Percentiles rank a stretch among this genome's conserved stretches.
phyloP scores from a whole-genome alignment of 371 early-diverging fungal genomes.

The Apophysomyces elegans region DNA sequence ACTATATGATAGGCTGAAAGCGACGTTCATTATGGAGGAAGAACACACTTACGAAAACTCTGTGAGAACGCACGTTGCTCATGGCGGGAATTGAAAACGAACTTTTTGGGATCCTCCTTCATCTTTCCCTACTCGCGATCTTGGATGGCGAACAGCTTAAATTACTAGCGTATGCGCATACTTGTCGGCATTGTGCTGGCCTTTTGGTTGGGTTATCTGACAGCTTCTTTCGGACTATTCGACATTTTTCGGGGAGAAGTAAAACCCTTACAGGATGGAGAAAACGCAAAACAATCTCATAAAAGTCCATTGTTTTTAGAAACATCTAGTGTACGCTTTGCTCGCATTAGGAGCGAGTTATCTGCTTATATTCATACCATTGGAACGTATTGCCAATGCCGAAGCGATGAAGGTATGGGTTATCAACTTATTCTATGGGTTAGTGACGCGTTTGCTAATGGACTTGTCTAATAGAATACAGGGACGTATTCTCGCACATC shows the following conservation, averaged over 20 bases:
- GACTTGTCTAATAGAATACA: constrained; percentile 17
- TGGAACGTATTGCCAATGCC: constrained; percentile 26
- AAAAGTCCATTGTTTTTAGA: constrained; percentile 5
- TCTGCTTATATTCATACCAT: constrained; percentile 23
- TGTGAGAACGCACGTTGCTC: too few relatives aligned
- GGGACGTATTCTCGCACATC: constrained; percentile 29
- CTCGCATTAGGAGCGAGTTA: constrained; percentile 14
- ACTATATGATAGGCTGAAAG: too few relatives aligned
- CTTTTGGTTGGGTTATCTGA: constrained; percentile 30
- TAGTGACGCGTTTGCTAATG: background rate
- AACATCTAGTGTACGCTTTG: constrained; percentile 16
- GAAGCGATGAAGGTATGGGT: constrained; percentile 16
- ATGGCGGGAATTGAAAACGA: too few relatives aligned
- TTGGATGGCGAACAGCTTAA: constrained; percentile 1
- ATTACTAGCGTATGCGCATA: constrained; percentile 23
- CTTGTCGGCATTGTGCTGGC: constrained; percentile 26
- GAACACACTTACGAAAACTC: too few relatives aligned
- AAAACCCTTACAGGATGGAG: background rate
- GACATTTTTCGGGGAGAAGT: constrained; percentile 20
- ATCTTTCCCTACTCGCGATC: background rate
- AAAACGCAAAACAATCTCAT: background rate
- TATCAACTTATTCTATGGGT: background rate
- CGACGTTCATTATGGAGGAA: too few relatives aligned
- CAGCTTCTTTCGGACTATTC: constrained; percentile 25
- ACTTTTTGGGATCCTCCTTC: background rate